Conservation (phyloP, 371 early-diverging fungal genomes). For the Mortierella sp. region DNA sequence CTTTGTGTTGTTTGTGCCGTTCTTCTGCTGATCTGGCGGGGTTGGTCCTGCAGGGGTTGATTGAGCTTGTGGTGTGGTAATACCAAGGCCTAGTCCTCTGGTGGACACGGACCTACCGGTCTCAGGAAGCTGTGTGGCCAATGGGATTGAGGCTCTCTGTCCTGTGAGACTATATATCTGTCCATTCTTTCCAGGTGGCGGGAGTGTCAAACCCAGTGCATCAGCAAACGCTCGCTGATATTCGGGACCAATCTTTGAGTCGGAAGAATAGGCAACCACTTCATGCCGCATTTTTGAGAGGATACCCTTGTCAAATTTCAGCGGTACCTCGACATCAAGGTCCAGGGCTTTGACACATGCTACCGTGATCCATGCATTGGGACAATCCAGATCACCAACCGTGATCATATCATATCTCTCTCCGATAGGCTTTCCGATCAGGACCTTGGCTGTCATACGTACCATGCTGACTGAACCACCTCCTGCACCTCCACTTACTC, state of each 20-base stretch:
- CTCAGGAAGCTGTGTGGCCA: background rate
- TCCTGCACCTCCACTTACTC: background rate
- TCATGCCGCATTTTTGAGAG: constrained; percentile 52
- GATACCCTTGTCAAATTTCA: constrained; percentile 47
- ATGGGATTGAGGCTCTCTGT: constrained; percentile 29
- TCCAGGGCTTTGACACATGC: constrained; percentile 39
- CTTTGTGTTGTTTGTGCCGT: background rate
- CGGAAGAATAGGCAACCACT: constrained; percentile 35
- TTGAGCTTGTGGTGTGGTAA: constrained; percentile 16
- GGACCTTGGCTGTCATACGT: constrained; percentile 29
- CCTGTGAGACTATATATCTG: constrained; percentile 16
- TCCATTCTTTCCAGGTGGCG: constrained; percentile 15
- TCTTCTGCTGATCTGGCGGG: constrained; percentile 2
- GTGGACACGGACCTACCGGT: background rate
- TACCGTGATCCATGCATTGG: constrained; percentile 51
- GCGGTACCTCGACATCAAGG: constrained; percentile 28
- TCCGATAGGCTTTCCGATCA: constrained; percentile 58
- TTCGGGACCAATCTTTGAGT: constrained; percentile 29
- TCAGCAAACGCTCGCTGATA: constrained; percentile 42
- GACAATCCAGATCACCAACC: constrained; percentile 52
- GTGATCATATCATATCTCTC: constrained; percentile 49
- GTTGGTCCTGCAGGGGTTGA: background rate
- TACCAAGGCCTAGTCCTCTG: constrained; percentile 23
- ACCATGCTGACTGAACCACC: constrained; percentile 39
- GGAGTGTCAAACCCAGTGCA: constrained; percentile 28